Evolutionary conservation across 257 asterid species (phyloP).

Genomic region (Linderniella brevidens): DNA sequence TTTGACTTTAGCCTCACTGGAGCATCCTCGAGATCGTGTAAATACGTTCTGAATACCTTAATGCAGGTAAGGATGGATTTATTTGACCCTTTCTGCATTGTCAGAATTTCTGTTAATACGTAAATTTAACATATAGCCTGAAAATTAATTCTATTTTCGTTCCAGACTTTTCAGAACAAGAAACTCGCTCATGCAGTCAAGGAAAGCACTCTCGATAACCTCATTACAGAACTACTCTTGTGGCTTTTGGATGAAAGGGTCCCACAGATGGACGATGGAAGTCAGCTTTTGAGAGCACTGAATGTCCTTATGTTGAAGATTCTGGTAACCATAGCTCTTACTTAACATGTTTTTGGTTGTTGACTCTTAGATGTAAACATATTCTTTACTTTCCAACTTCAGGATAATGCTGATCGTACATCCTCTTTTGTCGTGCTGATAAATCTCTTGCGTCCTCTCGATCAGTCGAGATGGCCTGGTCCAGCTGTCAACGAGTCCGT

Average conservation of each 20-base stretch:
- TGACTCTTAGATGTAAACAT: too few relatives aligned
- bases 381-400: constrained; percentile 3
- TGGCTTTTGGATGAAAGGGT: constrained; percentile 99
- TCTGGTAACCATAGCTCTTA: constrained; percentile 29
- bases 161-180: constrained; percentile 87
- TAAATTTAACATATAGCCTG: too few relatives aligned
- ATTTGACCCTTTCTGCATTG: neutral
- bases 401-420: constrained; percentile 97
- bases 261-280: constrained; percentile 97
- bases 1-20: constrained; percentile 88
- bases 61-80: constrained; percentile 49
- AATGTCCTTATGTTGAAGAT: constrained; percentile 96
- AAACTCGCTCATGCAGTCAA: constrained; percentile 81
- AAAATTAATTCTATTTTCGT: neutral
- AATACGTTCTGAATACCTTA: constrained; percentile 93
- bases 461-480: constrained; percentile 97
- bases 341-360: too few relatives aligned
- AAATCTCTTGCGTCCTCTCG: constrained; percentile 80
- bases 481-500: constrained; percentile 68
- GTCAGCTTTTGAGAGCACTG: constrained; percentile 92
- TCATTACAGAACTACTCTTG: constrained; percentile 84
- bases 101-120: too few relatives aligned
- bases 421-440: constrained; percentile 87
- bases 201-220: constrained; percentile 76
- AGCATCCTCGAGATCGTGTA: constrained; percentile 97